phyloP scores from a whole-genome alignment of 164 flowering plant genomes.

The Buxus sempervirens region DNA sequence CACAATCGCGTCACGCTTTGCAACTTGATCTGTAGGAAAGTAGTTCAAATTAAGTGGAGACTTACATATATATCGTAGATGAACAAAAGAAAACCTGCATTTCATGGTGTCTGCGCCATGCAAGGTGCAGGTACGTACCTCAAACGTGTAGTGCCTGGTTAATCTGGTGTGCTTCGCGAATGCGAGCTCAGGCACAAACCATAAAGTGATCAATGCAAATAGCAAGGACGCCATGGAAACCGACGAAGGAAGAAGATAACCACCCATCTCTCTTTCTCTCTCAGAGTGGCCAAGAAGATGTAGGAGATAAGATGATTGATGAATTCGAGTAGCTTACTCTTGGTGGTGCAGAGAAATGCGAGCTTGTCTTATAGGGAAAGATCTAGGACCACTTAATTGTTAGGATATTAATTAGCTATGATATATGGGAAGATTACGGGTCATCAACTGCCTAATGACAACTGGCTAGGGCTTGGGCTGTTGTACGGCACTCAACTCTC shows the following conservation, averaged over 20 bases:
- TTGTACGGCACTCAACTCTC: no score
- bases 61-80: no score
- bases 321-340: no score
- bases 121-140: slow-evolving; percentile 23
- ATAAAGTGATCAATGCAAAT: not conserved
- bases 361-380: no score
- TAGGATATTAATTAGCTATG: no score
- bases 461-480: no score
- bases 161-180: slow-evolving; percentile 15
- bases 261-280: not conserved
- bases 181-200: not conserved
- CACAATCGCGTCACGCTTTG: slow-evolving; percentile 40
- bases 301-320: not conserved
- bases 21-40: slow-evolving; percentile 24
- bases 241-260: not conserved
- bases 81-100: no score
- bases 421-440: no score
- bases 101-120: no score
- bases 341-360: no score
- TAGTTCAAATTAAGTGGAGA: not conserved
- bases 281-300: not conserved
- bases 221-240: not conserved
- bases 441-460: no score
- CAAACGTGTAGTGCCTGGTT: slow-evolving; percentile 31
- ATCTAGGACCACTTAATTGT: no score